phyloP scores from a whole-genome alignment of 257 asterid species.

The Capsicum chinense region DNA sequence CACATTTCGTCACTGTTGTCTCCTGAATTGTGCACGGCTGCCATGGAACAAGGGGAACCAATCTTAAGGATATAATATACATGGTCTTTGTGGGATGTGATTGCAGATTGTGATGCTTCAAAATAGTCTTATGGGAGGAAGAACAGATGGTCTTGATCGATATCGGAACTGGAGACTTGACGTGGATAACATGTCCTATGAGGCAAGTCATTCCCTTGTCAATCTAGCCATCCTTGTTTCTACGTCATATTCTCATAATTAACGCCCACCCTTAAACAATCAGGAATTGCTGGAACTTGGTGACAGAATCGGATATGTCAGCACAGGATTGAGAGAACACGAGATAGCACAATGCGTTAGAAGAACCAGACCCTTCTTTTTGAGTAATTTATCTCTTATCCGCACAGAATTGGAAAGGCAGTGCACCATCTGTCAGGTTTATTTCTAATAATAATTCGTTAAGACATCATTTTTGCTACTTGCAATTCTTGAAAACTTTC shows the following conservation, averaged over 20 bases:
- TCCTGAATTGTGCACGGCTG: neutral
- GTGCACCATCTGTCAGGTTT: constrained; percentile 96
- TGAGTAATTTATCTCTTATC: constrained; percentile 41
- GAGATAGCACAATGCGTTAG: constrained; percentile 67
- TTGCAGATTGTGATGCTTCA: constrained; percentile 79
- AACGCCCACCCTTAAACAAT: constrained; percentile 9
- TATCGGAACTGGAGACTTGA: constrained; percentile 83
- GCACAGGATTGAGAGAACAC: constrained; percentile 85
- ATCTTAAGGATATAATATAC: neutral
- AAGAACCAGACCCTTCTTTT: constrained; percentile 48
- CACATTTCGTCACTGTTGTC: neutral
- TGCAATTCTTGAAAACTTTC: neutral
- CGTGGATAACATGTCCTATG: constrained; percentile 85
- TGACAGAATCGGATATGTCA: constrained; percentile 84
- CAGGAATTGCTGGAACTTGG: constrained; percentile 96
- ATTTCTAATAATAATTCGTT: neutral
- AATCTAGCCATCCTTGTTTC: constrained; percentile 9
- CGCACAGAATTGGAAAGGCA: constrained; percentile 60
- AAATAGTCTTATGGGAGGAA: constrained; percentile 70
- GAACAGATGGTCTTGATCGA: constrained; percentile 56
- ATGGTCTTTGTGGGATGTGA: constrained; percentile 16
- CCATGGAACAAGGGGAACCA: neutral
- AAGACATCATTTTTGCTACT: neutral
- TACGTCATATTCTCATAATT: neutral
- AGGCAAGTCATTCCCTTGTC: constrained; percentile 52